These are phyloP conservation scores for Pyricularia sp. DNA, from an alignment of 2,329 filamentous ascomycete genomes.

Conservation along the genomic window DNA sequence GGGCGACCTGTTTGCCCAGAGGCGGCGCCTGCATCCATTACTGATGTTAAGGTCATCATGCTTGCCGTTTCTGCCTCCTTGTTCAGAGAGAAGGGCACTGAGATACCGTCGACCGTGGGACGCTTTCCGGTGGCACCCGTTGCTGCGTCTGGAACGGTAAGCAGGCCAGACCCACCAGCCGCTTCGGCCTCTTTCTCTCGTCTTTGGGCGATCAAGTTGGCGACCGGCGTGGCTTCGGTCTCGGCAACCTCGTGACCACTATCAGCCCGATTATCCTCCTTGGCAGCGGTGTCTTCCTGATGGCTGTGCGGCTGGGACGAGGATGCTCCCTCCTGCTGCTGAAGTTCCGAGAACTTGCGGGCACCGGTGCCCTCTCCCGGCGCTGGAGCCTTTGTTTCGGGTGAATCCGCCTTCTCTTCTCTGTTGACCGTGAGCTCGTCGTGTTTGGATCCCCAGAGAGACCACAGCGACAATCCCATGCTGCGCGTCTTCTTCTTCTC, in stretches of 20 bases:
- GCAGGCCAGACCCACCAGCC: constrained; percentile 24
- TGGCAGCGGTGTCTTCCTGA: constrained; percentile 36
- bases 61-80: constrained; percentile 57
- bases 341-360: constrained; percentile 28
- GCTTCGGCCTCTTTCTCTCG: constrained; percentile 23
- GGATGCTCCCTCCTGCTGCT: constrained; percentile 23
- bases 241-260: constrained; percentile 7
- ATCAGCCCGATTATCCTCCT: constrained; percentile 39
- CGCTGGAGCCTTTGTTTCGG: constrained; percentile 23
- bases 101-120: constrained; percentile 56
- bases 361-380: constrained; percentile 33
- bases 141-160: constrained; percentile 31
- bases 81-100: constrained; percentile 62
- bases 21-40: constrained; percentile 16
- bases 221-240: constrained; percentile 32
- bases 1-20: constrained; percentile 21
- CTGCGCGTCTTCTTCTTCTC: constrained; percentile 49
- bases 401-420: constrained; percentile 40
- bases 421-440: constrained; percentile 64
- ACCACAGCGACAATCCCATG: constrained; percentile 75
- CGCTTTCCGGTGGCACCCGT: constrained; percentile 50
- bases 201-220: constrained; percentile 31
- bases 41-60: constrained; percentile 55
- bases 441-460: constrained; percentile 79
- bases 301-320: constrained; percentile 22